Evolutionary conservation across 2,329 filamentous ascomycete species (phyloP), one percentile per base, ranked within the genome.

Genomic region (Neospermospora avenae): DNA sequence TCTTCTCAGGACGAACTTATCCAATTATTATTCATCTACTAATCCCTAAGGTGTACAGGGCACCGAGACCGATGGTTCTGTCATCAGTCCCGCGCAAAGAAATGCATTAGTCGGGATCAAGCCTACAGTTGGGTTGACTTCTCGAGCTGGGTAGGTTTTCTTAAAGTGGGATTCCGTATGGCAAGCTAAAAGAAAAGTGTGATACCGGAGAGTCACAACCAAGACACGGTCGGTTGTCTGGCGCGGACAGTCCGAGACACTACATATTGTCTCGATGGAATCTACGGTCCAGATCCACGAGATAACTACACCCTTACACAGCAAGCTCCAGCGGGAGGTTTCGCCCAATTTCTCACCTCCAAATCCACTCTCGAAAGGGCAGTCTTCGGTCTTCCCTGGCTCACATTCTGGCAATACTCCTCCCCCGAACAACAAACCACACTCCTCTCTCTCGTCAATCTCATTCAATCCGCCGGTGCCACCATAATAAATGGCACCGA

Each of bases 101-200:
- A 90, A 89, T 69, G 81, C 79, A 1, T 70, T 92, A 1, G 87
- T 91, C 1, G 89, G 89, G 3, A 82, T 92, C 71, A 92, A 91
- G 74, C 88, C 89, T 1, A 91, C 88, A 1, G 86, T 91, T 5
- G 89, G 89, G 0, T 73, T 90, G 54, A 90, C 87, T 0, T 90
- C 87, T 8, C 77, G 87, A 16, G 78, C 75, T 20, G 84, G 78
- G 69, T 70, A 57, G 53, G 65, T 59, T 16, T 18, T 25, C 14
- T 3, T 48, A 14, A 13, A 7, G 48, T 34, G 4, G 49, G 22
- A 49, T 52, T 55, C 48, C 42, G 48, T 45, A 62, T 31, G 2
- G 28, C 6, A 84, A 2, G 73, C 76, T 34, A 81, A 86, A 68
- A 80, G 73, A 0, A 74, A 83, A 81, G 80, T 18, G 80, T 87